A percentile compares a stretch with the other conserved stretches of the same genome.
These are phyloP conservation scores for Cyberlindnera xylosilytica DNA, from an alignment of 805 yeast species.

Conservation along the genomic window DNA sequence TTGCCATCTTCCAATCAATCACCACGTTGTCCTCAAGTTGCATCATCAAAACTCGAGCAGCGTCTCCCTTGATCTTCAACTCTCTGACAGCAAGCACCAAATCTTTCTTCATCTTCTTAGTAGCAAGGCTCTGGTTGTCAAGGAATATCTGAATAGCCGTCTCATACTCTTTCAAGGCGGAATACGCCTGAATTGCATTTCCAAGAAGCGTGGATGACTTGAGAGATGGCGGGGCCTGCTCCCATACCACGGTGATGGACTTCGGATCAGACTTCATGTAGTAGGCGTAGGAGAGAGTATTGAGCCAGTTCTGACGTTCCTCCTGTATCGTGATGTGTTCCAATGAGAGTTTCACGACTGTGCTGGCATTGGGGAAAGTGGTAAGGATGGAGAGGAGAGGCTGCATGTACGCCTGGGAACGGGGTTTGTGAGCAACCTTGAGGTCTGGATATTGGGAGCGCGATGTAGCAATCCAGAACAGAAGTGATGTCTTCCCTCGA, in stretches of 20 bases:
- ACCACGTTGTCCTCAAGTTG: slow-evolving; percentile 4
- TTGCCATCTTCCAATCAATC: no score
- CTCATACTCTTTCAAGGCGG: slow-evolving; percentile 4
- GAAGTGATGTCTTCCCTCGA: not conserved
- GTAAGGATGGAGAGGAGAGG: not conserved
- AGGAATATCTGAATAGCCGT: slow-evolving; percentile 5
- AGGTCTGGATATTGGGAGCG: not conserved
- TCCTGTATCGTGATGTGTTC: not conserved
- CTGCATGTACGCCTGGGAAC: not conserved
- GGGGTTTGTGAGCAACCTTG: not conserved
- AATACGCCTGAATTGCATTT: slow-evolving; percentile 14
- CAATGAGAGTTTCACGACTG: no score
- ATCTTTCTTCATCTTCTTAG: slow-evolving; percentile 5
- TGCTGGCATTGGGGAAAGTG: no score
- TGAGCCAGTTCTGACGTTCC: slow-evolving; percentile 1
- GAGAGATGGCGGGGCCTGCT: not conserved
- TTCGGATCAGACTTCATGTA: slow-evolving; percentile 6
- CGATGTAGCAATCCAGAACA: not conserved
- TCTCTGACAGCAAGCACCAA: slow-evolving; percentile 12
- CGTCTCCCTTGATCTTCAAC: slow-evolving; percentile 3
- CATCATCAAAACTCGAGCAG: not conserved
- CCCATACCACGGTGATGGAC: slow-evolving; percentile 8
- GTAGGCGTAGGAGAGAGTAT: slow-evolving; percentile 12
- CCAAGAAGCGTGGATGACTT: slow-evolving; percentile 1
- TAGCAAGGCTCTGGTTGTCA: slow-evolving; percentile 2